Base-by-base conservation (phyloP, 2,329 filamentous ascomycete species). In the Ophiostoma populinum region DNA sequence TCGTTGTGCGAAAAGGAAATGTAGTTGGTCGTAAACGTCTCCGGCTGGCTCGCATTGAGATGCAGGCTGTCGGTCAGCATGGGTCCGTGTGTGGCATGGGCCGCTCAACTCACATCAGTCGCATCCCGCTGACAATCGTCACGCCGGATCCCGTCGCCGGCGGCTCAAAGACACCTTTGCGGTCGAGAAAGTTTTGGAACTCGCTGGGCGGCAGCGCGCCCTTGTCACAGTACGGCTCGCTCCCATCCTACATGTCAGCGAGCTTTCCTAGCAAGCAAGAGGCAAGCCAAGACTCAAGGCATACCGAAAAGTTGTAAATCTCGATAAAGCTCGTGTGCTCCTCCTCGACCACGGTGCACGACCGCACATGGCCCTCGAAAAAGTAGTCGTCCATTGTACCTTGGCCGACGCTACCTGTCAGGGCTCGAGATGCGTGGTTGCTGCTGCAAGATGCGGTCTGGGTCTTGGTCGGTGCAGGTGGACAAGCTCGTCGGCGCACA, bases 381-480 rank as follows among this genome's bases (percentile, higher is more conserved):
- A 71, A 60, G 47, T 69, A 72, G 45, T 72, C 63, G 49, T 73
- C 68, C 68, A 73, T 72, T 18, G 40, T 24, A n/a, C n/a, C n/a
- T n/a, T n/a, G n/a, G n/a, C n/a, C n/a, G n/a, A n/a, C n/a, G n/a
- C n/a, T n/a, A n/a, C n/a, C n/a, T n/a, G n/a, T n/a, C n/a, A n/a
- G n/a, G n/a, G n/a, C n/a, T n/a, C n/a, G n/a, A n/a, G n/a, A n/a
- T n/a, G n/a, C n/a, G n/a, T n/a, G n/a, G n/a, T n/a, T n/a, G n/a
- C n/a, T n/a, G n/a, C n/a, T n/a, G n/a, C n/a, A n/a, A n/a, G n/a
- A n/a, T n/a, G n/a, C n/a, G n/a, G n/a, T n/a, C n/a, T n/a, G n/a
- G n/a, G n/a, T n/a, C n/a, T n/a, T n/a, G n/a, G n/a, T n/a, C n/a
- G n/a, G n/a, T n/a, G n/a, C n/a, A n/a, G n/a, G n/a, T n/a, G n/a